These are phyloP conservation scores for Cyberlindnera misumaiensis DNA, from an alignment of 805 yeast species.

Conservation along the genomic window DNA sequence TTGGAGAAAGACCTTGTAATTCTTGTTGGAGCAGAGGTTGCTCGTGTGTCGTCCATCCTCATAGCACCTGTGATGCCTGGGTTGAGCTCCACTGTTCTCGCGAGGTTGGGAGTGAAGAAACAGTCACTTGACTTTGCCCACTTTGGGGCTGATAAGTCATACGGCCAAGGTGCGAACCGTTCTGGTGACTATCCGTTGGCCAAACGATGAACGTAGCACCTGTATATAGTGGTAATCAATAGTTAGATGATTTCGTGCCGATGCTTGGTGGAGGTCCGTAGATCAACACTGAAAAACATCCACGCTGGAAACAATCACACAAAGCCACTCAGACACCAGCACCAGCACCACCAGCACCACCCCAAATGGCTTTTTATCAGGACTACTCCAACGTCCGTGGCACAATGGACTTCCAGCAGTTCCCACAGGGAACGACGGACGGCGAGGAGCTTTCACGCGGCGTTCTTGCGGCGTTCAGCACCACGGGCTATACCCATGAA, in stretches of 20 bases:
- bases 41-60: constrained; percentile 60
- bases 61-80: constrained; percentile 71
- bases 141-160: constrained; percentile 52
- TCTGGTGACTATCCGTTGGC: constrained; percentile 44
- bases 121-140: constrained; percentile 39
- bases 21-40: constrained; percentile 60
- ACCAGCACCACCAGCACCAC: too few relatives aligned
- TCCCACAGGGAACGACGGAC: constrained; percentile 17
- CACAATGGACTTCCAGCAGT: constrained; percentile 27
- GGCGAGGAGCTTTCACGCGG: constrained; percentile 59
- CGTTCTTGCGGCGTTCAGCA: constrained; percentile 83
- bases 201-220: constrained; percentile 19
- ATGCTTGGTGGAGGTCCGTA: too few relatives aligned
- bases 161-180: constrained; percentile 52
- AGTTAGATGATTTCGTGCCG: too few relatives aligned
- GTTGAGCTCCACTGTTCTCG: constrained; percentile 48
- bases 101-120: constrained; percentile 51
- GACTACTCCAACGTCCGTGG: constrained; percentile 24
- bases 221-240: too few relatives aligned
- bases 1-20: constrained; percentile 48
- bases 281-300: too few relatives aligned
- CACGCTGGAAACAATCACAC: too few relatives aligned
- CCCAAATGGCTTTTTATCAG: constrained; percentile 1
- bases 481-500: constrained; percentile 92
- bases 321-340: too few relatives aligned